These are phyloP conservation scores for Nadsonia starkeyi-henricii DNA, from an alignment of 1,139 yeast species.

Conservation along the genomic window DNA sequence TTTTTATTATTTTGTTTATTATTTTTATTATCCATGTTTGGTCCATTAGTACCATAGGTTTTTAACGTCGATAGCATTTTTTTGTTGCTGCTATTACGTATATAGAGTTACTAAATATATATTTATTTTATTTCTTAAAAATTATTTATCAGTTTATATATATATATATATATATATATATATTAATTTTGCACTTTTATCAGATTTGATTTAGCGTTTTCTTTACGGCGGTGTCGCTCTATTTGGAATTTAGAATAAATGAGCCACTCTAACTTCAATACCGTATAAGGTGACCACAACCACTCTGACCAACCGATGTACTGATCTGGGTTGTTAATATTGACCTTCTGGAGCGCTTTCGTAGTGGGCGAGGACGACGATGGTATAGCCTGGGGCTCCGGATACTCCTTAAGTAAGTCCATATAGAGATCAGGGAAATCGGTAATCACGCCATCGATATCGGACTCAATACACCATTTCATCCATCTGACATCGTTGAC, in stretches of 20 bases:
- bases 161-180: too few relatives aligned
- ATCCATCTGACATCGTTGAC: conserved; percentile 37
- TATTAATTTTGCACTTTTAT: too few relatives aligned
- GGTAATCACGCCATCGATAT: conserved; percentile 48
- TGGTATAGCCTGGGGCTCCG: background rate
- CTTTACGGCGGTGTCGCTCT: too few relatives aligned
- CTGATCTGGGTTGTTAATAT: background rate
- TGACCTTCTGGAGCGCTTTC: too few relatives aligned
- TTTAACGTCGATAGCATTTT: too few relatives aligned
- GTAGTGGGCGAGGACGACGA: too few relatives aligned
- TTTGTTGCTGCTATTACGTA: too few relatives aligned
- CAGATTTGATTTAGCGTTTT: too few relatives aligned
- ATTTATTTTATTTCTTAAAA: too few relatives aligned
- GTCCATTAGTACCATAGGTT: too few relatives aligned
- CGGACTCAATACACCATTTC: conserved; percentile 31
- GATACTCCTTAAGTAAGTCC: background rate
- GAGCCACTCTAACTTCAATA: background rate
- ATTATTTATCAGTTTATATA: too few relatives aligned
- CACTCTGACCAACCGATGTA: background rate
- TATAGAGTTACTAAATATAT: too few relatives aligned
- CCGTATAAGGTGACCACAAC: background rate
- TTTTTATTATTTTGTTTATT: background rate
- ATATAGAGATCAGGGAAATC: conserved; percentile 24
- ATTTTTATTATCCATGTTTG: background rate
- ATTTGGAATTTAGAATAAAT: background rate